Conservation (phyloP, 257 asterid species). For the Hygrophila difformis region DNA sequence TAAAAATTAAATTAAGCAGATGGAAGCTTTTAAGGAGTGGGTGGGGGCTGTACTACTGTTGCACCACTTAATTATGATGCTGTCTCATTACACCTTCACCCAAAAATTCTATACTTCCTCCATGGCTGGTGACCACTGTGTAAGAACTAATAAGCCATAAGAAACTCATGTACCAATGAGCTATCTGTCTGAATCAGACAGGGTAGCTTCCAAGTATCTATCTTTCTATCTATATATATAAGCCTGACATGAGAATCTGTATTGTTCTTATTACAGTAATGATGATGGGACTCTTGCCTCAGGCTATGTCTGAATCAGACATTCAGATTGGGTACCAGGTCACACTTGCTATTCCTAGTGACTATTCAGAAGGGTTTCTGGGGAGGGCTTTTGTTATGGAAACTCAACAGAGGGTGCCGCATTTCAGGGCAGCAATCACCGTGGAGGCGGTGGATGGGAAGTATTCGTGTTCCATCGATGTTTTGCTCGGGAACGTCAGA, state of each 20-base stretch:
- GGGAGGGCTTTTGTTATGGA: constrained; percentile 69
- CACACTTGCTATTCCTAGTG: constrained; percentile 53
- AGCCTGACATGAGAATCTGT: constrained; percentile 36
- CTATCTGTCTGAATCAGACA: too few species aligned
- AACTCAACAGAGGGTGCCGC: constrained; percentile 32
- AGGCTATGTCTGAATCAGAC: constrained; percentile 31
- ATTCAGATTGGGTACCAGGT: constrained; percentile 42
- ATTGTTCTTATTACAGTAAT: constrained; percentile 24
- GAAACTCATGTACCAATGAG: too few species aligned
- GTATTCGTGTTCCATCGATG: constrained; percentile 60
- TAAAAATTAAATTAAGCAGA: constrained; percentile 15
- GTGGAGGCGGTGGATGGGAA: constrained; percentile 45
- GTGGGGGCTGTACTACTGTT: background rate
- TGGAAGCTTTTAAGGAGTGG: constrained; percentile 31
- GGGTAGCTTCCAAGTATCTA: too few species aligned
- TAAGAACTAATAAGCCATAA: too few species aligned
- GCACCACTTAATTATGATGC: constrained; percentile 14
- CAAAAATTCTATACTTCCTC: too few species aligned
- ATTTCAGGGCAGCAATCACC: constrained; percentile 50
- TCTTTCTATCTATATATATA: too few species aligned
- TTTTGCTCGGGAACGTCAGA: constrained; percentile 56
- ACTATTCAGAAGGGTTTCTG: constrained; percentile 41
- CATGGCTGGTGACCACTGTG: too few species aligned
- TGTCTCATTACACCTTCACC: too few species aligned
- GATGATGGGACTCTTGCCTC: constrained; percentile 5